A percentile compares a stretch with the other conserved stretches of the same genome.
phyloP scores from a whole-genome alignment of 306 rosid species.

The Sechiopsis laciniata region DNA sequence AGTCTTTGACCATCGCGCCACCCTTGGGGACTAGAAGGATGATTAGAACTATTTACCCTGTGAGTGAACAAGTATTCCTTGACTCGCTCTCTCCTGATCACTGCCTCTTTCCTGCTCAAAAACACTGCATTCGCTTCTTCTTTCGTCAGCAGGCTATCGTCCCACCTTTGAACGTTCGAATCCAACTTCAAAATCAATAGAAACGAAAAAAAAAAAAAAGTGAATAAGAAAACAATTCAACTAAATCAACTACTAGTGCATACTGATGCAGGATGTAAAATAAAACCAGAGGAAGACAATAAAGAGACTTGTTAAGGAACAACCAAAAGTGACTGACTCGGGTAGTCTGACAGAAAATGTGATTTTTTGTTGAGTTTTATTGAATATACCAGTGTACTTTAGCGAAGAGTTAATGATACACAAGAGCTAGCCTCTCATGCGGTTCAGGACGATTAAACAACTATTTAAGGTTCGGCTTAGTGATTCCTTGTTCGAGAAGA shows the following conservation, averaged over 20 bases:
- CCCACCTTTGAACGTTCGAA: slow-evolving; percentile 63
- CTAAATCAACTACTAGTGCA: not conserved
- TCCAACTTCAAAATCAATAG: slow-evolving; percentile 54
- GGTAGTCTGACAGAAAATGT: not conserved
- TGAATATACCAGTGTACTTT: not conserved
- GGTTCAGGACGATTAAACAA: not conserved
- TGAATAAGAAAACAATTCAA: not conserved
- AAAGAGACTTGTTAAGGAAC: not conserved
- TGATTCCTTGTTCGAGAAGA: not conserved
- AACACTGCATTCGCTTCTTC: slow-evolving; percentile 51
- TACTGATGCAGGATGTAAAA: slow-evolving; percentile 8
- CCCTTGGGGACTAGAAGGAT: too few species aligned
- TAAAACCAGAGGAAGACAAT: not conserved
- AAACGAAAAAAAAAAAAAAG: too few species aligned
- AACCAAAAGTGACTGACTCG: not conserved
- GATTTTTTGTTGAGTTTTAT: not conserved
- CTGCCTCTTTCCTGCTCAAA: slow-evolving; percentile 60
- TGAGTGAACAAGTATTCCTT: slow-evolving; percentile 59
- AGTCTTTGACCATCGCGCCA: too few species aligned
- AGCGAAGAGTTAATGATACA: not conserved
- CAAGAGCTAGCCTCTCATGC: not conserved
- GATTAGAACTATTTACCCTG: slow-evolving; percentile 42
- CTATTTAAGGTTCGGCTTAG: not conserved
- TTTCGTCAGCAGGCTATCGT: slow-evolving; percentile 57
- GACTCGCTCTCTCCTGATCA: slow-evolving; percentile 56